phyloP scores from a whole-genome alignment of 495 filamentous ascomycete genomes.

The Choiromyces venosus region DNA sequence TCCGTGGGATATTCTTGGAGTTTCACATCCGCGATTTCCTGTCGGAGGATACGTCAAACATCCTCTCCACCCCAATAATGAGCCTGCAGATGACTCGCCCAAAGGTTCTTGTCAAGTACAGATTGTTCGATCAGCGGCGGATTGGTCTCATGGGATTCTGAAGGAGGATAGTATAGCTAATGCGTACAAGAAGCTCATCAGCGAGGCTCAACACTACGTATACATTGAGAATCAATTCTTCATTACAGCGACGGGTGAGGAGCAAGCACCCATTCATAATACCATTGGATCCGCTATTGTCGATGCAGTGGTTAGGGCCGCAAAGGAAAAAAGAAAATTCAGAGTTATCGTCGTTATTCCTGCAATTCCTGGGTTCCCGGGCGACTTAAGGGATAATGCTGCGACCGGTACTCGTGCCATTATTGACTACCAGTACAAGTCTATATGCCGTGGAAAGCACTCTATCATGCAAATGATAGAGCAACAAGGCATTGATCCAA shows the following conservation, averaged over 20 bases:
- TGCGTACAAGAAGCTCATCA: constrained; percentile 79
- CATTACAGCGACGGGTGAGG: constrained; percentile 80
- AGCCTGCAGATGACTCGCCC: constrained; percentile 49
- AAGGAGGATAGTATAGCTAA: constrained; percentile 84
- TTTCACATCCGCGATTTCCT: constrained; percentile 78
- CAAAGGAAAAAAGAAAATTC: constrained; percentile 82
- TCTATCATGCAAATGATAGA: constrained; percentile 77
- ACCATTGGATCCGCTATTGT: constrained; percentile 81
- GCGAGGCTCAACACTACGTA: constrained; percentile 79
- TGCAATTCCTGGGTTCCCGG: constrained; percentile 87
- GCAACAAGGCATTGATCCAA: constrained; percentile 73
- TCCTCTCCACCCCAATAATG: constrained; percentile 54
- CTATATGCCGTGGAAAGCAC: constrained; percentile 81
- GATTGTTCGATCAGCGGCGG: constrained; percentile 75
- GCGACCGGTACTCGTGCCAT: constrained; percentile 85
- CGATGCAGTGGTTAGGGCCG: constrained; percentile 75
- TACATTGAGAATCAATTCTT: constrained; percentile 99
- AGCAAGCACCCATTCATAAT: constrained; percentile 82
- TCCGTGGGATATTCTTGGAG: constrained; percentile 76
- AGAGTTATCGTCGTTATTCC: constrained; percentile 84
- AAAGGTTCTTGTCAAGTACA: constrained; percentile 73
- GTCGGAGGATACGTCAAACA: constrained; percentile 82
- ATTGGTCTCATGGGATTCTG: constrained; percentile 94
- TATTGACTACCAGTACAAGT: constrained; percentile 99
- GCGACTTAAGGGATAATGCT: constrained; percentile 74